Conservation (phyloP, 495 filamentous ascomycete genomes). For the Aspergillus kassunensis region DNA sequence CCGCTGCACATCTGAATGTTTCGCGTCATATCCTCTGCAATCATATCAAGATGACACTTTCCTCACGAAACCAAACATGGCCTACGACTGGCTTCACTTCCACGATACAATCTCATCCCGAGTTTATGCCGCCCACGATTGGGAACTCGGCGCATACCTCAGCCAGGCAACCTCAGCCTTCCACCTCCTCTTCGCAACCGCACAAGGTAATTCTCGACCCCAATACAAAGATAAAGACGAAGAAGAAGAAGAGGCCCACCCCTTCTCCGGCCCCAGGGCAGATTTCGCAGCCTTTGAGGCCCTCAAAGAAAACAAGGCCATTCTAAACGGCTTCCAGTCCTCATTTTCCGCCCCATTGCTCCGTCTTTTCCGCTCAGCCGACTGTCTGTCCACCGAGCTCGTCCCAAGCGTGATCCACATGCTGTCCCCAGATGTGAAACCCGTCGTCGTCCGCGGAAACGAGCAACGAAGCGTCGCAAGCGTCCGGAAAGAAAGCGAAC, state of each 20-base stretch:
- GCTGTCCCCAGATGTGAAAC: conserved; percentile 83
- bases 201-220: conserved; percentile 30
- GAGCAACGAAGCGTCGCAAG: conserved; percentile 68
- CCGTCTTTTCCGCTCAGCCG: conserved; percentile 70
- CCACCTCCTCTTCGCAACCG: conserved; percentile 79
- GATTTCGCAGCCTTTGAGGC: conserved; percentile 75
- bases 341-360: conserved; percentile 56
- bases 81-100: conserved; percentile 94
- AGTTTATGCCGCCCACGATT: conserved; percentile 74
- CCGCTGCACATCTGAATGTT: conserved; percentile 78
- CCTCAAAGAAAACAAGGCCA: conserved; percentile 61
- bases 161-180: conserved; percentile 82
- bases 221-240: conserved; percentile 44
- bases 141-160: conserved; percentile 83
- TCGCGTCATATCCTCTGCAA: conserved; percentile 75
- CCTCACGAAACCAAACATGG: conserved; percentile 78
- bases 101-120: conserved; percentile 76
- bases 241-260: conserved; percentile 51
- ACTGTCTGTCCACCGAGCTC: conserved; percentile 73
- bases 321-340: conserved; percentile 50
- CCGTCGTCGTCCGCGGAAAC: conserved; percentile 78
- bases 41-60: conserved; percentile 90
- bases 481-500: conserved; percentile 81
- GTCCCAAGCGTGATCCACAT: conserved; percentile 78
- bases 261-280: conserved; percentile 76